These are phyloP conservation scores for Alternaria ventricosa DNA, from an alignment of 2,329 filamentous ascomycete species.

Conservation along the genomic window DNA sequence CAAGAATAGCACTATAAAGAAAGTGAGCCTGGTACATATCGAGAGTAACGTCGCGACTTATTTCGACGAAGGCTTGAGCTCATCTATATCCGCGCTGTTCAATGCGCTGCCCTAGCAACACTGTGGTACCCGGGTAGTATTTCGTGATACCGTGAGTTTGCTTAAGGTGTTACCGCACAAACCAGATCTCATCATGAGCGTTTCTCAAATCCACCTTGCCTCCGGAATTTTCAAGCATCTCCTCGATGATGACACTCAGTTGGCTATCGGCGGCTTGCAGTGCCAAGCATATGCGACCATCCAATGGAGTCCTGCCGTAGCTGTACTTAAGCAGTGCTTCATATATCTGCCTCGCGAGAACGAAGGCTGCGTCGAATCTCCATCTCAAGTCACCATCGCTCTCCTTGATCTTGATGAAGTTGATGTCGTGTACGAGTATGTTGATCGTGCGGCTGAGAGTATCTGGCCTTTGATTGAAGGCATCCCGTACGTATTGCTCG, in stretches of 20 bases:
- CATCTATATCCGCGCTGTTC: not conserved
- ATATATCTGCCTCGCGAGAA: not conserved
- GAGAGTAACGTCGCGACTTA: not conserved
- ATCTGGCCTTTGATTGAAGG: rapidly evolving
- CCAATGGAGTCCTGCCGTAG: too few species aligned
- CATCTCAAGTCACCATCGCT: not conserved
- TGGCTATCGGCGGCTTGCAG: not conserved
- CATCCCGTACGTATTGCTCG: not conserved
- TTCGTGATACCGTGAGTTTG: too few species aligned
- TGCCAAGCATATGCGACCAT: rapidly evolving
- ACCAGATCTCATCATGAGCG: too few species aligned
- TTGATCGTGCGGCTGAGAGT: rapidly evolving
- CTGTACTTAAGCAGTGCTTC: too few species aligned
- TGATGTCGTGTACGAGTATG: not conserved
- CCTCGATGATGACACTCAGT: rapidly evolving
- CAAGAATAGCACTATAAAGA: not conserved
- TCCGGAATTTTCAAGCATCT: not conserved
- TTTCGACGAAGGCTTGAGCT: not conserved
- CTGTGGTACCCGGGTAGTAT: too few species aligned
- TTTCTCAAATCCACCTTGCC: not conserved
- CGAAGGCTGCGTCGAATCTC: not conserved
- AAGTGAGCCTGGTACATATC: not conserved
- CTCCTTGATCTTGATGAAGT: not conserved
- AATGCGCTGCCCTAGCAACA: too few species aligned
- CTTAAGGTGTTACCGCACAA: too few species aligned